Evolutionary conservation across 2,329 filamentous ascomycete genomes (phyloP), one percentile per base, ranked within the genome.

Genomic region (Phialophora tarda): DNA sequence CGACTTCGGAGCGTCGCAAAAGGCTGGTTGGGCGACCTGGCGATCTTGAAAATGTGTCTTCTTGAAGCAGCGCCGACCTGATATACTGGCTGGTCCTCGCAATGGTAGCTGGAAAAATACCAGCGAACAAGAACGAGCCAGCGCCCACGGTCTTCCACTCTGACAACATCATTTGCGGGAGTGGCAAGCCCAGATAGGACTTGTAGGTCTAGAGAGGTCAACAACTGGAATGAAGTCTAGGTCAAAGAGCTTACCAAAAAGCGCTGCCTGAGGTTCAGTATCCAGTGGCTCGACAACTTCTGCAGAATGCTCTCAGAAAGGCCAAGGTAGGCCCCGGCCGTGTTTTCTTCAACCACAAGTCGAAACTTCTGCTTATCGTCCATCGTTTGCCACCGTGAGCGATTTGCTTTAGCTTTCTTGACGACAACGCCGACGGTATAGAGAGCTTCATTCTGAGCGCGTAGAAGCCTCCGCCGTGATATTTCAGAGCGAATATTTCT

Each of bases 401-500:
- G 66, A 32, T 59, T 74, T 77, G 17, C 77, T 74, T 69, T 79
- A 75, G 67, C 80, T 77, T 64, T 78, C 74, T 61, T 78, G 80
- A 66, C 81, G 47, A 82, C 80, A 47, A 83, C 79, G 3, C 82
- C 81, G 76, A 83, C 81, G 8, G 79, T 82, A 24, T 79, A 80
- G 17, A 83, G 75, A 34, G 83, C 80, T 67, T 83, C 82, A 75
- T 84, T 84, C 67, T 83, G 82, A 0, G 82, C 82, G 72, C 80
- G 78, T 58, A 79, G 75, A 7, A 82, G 76, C 58, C 78, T 76
- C 48, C 77, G 77, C 10, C 76, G 77, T 30, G 78, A 72, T 12
- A 69, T 67, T 65, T 78, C 79, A 6, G 81, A 82, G 34, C 75
- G 75, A 3, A 75, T 74, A 68, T 83, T 83, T 32, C 79, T 75